A percentile compares a stretch with the other conserved stretches of the same genome.
Conservation (phyloP, 371 early-diverging fungal genomes). For the Mortierella sp. region DNA sequence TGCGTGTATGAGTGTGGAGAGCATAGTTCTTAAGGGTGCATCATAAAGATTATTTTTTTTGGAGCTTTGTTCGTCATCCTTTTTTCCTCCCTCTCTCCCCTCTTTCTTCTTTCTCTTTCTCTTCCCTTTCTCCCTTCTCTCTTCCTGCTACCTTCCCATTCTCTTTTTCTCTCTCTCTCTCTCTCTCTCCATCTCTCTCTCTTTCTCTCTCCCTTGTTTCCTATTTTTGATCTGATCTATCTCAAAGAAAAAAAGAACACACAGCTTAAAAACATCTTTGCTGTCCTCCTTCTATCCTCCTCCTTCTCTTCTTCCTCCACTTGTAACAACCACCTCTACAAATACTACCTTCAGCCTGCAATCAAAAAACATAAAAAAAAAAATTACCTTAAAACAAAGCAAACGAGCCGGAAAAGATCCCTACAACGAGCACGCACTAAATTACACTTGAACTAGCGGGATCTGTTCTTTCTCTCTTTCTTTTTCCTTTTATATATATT, state of each 20-base stretch:
- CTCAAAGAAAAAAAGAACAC: neutral
- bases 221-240: conserved; percentile 5
- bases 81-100: conserved; percentile 8
- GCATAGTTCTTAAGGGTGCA: neutral
- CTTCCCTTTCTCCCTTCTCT: neutral
- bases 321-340: no score
- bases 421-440: no score
- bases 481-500: neutral
- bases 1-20: neutral
- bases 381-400: neutral
- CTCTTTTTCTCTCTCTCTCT: neutral
- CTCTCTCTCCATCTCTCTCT: neutral
- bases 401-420: neutral
- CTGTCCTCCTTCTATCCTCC: no score
- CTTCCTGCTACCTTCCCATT: neutral
- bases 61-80: neutral
- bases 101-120: conserved; percentile 3
- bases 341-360: neutral
- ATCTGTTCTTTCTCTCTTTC: neutral
- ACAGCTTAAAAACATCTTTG: neutral
- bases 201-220: neutral
- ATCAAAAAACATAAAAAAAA: conserved; percentile 3
- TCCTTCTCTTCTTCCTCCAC: no score
- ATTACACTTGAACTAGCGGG: neutral
- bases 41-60: neutral